Conservation (phyloP, 352 stramenopile species). For the Globisporangium nodosum region DNA sequence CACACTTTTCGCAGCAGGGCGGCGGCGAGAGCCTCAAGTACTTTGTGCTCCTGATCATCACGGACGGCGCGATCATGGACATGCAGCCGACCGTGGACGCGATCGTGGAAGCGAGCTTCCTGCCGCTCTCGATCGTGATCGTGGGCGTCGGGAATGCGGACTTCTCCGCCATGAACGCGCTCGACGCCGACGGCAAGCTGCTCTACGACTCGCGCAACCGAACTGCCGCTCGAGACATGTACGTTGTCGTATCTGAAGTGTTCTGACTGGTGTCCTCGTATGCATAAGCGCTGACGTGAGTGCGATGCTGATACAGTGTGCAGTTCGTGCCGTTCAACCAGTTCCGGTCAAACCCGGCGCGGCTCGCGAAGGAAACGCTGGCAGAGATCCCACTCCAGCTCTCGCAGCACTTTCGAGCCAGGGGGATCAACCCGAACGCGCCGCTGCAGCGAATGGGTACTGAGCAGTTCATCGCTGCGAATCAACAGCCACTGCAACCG, state of each 20-base stretch:
- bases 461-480: slow-evolving; percentile 18
- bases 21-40: slow-evolving; percentile 52
- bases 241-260: slow-evolving; percentile 14
- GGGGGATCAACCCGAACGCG: slow-evolving; percentile 44
- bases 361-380: slow-evolving; percentile 65
- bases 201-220: slow-evolving; percentile 35
- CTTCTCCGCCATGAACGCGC: slow-evolving; percentile 58
- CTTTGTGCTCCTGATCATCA: slow-evolving; percentile 72
- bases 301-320: slow-evolving; percentile 28
- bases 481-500: background rate
- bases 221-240: slow-evolving; percentile 55
- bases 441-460: slow-evolving; percentile 54
- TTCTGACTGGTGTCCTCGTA: background rate
- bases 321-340: slow-evolving; percentile 76
- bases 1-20: slow-evolving; percentile 36
- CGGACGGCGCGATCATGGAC: slow-evolving; percentile 72
- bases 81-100: slow-evolving; percentile 70
- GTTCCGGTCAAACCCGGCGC: slow-evolving; percentile 49
- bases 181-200: slow-evolving; percentile 57
- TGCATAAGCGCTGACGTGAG: background rate
- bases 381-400: slow-evolving; percentile 64
- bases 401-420: slow-evolving; percentile 52
- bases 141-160: slow-evolving; percentile 74
- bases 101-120: slow-evolving; percentile 52
- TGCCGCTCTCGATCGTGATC: slow-evolving; percentile 79